Evolutionary conservation across 2,329 filamentous ascomycete species (phyloP).

Genomic region (Diaporthe sp.): DNA sequence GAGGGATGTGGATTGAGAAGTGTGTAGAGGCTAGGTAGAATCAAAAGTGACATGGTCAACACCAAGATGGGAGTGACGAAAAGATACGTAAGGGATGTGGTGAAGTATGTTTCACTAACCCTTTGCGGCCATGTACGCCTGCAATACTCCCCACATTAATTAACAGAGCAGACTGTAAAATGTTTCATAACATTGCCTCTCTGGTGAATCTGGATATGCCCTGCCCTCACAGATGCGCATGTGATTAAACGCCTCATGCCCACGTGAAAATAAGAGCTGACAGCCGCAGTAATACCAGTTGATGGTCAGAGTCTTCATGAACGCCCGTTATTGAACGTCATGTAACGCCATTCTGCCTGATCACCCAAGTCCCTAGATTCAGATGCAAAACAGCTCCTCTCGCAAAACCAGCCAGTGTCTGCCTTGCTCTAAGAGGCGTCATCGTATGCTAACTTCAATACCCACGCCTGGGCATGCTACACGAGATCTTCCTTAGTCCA

Average conservation of each 20-base stretch:
- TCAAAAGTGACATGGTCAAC: no score
- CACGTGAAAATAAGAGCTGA: background rate
- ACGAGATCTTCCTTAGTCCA: background rate
- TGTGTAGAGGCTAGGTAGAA: background rate
- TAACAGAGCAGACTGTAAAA: background rate
- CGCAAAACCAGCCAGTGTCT: background rate
- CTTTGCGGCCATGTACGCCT: background rate
- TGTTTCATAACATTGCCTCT: background rate
- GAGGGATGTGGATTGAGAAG: background rate
- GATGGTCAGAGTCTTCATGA: background rate
- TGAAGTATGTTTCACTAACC: no score
- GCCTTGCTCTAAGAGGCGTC: background rate
- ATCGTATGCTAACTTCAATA: background rate
- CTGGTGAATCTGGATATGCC: background rate
- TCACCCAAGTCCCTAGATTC: background rate
- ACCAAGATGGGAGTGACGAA: background rate
- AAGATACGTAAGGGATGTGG: no score
- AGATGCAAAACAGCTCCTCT: background rate
- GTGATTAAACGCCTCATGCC: background rate
- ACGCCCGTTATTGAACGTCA: background rate
- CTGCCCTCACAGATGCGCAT: background rate
- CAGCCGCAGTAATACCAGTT: background rate
- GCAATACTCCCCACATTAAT: background rate
- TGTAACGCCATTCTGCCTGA: background rate
- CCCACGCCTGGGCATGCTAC: background rate